Conservation (phyloP, 2,329 filamentous ascomycete genomes). For the Zymoseptoria passerinii region DNA sequence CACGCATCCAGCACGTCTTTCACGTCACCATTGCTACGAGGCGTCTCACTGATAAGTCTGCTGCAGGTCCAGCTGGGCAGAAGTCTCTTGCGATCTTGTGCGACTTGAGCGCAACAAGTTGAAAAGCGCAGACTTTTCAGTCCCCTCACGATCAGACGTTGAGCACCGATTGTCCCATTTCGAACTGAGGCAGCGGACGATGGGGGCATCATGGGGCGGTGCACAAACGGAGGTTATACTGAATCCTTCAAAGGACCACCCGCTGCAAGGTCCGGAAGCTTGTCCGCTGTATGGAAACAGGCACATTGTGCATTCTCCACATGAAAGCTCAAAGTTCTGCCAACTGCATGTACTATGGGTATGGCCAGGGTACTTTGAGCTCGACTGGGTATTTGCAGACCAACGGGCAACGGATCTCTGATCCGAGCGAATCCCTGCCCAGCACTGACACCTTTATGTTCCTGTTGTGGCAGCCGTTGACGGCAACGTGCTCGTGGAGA, state of each 20-base stretch:
- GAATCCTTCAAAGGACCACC: not conserved
- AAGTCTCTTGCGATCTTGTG: not conserved
- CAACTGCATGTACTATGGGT: not conserved
- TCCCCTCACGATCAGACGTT: not conserved
- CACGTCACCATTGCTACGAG: not conserved
- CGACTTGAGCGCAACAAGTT: not conserved
- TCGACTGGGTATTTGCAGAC: not conserved
- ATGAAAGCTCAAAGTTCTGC: not conserved
- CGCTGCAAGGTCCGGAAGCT: not conserved
- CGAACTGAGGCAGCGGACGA: not conserved
- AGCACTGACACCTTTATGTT: not conserved
- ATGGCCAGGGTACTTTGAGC: not conserved
- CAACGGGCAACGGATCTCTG: not conserved
- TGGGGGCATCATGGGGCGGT: not conserved
- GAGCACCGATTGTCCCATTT: not conserved
- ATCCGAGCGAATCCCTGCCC: not conserved
- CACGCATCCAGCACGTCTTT: not conserved
- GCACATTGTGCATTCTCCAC: not conserved
- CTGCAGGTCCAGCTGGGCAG: not conserved
- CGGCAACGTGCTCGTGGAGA: constrained; percentile 1
- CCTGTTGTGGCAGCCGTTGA: not conserved
- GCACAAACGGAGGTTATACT: not conserved
- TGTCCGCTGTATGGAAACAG: not conserved
- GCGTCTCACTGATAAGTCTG: not conserved
- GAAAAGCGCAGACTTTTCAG: not conserved